Evolutionary conservation across 2,329 filamentous ascomycete genomes (phyloP).

Genomic region (Niveomyces coronatus): DNA sequence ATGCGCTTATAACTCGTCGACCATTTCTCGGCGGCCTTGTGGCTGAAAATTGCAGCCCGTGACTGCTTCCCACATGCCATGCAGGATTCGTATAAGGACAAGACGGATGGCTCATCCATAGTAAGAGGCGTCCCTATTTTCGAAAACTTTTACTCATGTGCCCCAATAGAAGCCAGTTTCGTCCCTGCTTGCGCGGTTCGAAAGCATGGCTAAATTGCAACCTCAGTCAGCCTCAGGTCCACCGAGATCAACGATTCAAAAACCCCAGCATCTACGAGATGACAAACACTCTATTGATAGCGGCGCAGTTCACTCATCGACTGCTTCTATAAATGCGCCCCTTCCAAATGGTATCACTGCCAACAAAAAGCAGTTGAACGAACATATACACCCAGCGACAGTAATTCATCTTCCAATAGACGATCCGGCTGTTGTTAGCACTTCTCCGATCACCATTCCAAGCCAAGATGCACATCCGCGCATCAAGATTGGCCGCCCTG

Average conservation of each 20-base stretch:
- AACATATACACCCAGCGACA: conserved; percentile 15
- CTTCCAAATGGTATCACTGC: conserved; percentile 26
- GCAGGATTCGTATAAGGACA: conserved; percentile 30
- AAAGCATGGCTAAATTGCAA: conserved; percentile 47
- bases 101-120: conserved; percentile 67
- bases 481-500: conserved; percentile 23
- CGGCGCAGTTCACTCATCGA: conserved; percentile 20
- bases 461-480: conserved; percentile 62
- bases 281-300: conserved; percentile 28
- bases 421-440: conserved; percentile 28
- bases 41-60: conserved; percentile 3
- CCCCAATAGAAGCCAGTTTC: conserved; percentile 64
- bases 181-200: conserved; percentile 69
- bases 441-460: conserved; percentile 56
- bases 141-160: neutral
- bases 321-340: conserved; percentile 19
- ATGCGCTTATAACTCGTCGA: neutral
- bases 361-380: conserved; percentile 18
- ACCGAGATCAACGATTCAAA: conserved; percentile 30
- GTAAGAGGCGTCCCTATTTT: conserved; percentile 32
- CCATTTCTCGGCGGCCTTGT: neutral
- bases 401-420: no score
- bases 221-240: conserved; percentile 16
- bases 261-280: conserved; percentile 33
- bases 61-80: conserved; percentile 6